Conservation (phyloP, 257 asterid genomes). For the Gentiana macrophylla region DNA sequence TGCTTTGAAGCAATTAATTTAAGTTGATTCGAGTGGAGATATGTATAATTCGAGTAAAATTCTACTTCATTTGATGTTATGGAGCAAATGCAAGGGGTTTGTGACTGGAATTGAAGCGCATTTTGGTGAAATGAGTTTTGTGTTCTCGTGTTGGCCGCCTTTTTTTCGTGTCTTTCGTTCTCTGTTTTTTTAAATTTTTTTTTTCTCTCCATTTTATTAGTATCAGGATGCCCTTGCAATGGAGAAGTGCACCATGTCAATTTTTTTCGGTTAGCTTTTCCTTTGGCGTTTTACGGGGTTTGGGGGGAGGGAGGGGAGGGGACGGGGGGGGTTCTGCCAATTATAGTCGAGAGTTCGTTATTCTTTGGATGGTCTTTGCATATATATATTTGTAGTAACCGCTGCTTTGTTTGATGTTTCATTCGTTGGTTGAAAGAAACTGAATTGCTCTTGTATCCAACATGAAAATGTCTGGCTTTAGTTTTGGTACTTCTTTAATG, state of each 20-base stretch:
- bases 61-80: background rate
- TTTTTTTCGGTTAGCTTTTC: too few relatives aligned
- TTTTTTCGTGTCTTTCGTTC: background rate
- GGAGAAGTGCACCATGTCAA: background rate
- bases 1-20: background rate
- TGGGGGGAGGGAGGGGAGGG: too few relatives aligned
- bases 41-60: constrained; percentile 3
- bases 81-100: background rate
- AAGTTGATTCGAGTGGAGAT: constrained; percentile 9
- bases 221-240: background rate
- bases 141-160: background rate
- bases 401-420: too few relatives aligned
- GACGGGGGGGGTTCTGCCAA: background rate
- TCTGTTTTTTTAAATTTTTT: background rate
- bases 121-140: constrained; percentile 2
- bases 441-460: background rate
- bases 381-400: too few relatives aligned
- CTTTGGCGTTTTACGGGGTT: too few relatives aligned
- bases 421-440: background rate
- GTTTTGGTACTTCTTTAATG: background rate
- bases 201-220: background rate
- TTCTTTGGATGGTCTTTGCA: background rate
- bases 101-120: background rate
- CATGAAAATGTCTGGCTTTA: background rate
- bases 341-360: too few relatives aligned